Base-by-base conservation (phyloP, 108 stramenopile genomes). In the Nitzschia palea region DNA sequence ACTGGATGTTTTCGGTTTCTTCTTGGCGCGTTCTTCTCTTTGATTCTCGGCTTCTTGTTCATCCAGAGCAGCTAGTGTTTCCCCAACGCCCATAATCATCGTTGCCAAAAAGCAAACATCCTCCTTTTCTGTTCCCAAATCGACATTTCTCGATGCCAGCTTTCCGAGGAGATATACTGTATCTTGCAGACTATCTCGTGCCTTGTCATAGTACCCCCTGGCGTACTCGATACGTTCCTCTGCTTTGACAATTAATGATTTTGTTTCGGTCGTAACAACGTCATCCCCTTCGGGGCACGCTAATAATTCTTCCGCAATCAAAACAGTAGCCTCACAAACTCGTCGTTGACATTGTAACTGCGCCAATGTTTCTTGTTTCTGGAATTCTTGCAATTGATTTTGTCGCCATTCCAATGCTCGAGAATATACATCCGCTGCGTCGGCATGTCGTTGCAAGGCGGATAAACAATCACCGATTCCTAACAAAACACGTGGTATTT, bases 381-480 rank as follows among this genome's bases (percentile, higher is more conserved):
- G 23, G 17, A 37, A 36, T 33, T 55, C 4, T 36, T 72, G 67
- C 68, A 79, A 62, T 4, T 61, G 48, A 1, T 67, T 69, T 61
- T 87, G 80, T 23, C 84, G 85, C 31, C 70, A 78, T 20, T 80
- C 80, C 67, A 89, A 55, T 10, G 88, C 83, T 33, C 87, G 73
- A n/a, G 70, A 75, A 71, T 87, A 89, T 1, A 77, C 78, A 76
- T 94, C 92, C 9, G 85, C 87, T 17, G 92, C 89, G 67, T 89
- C 84, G 17, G 84, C 83, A 43, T 82, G 77, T 31, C 80, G 70
- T 36, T 48, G 55, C 33, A 78, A 65, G 28, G 58, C 55, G 14
- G 79, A 78, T 32, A 87, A 50, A 23, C 86, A 72, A 63, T 90
- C 89, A 9, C 87, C 92, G 29, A 94, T 75, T n/a, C 86, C 82